Evolutionary conservation across 2,329 filamentous ascomycete genomes (phyloP).

Genomic region (Elsinoe arachidis): DNA sequence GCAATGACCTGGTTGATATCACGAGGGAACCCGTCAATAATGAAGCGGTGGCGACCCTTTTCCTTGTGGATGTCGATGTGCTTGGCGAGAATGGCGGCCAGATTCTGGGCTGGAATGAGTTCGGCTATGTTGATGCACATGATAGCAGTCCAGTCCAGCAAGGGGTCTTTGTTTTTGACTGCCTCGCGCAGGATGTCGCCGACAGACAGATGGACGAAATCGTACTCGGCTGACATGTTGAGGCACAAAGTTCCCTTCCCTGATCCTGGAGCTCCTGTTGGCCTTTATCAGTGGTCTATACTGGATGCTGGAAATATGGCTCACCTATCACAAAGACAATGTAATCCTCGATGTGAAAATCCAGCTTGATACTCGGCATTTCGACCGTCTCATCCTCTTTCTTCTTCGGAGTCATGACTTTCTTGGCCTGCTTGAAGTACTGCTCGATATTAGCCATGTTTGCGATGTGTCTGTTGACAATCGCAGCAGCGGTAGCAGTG

Average conservation of each 20-base stretch:
- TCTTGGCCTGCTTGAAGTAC: not conserved
- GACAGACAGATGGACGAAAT: slow-evolving; percentile 24
- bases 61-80: slow-evolving; percentile 8
- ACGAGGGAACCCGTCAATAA: slow-evolving; percentile 21
- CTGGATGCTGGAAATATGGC: not conserved
- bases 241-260: slow-evolving; percentile 29
- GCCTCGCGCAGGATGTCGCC: slow-evolving; percentile 22
- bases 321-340: slow-evolving; percentile 5
- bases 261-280: slow-evolving; percentile 24
- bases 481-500: not conserved
- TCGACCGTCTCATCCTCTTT: not conserved
- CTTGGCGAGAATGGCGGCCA: slow-evolving; percentile 14
- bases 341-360: not conserved
- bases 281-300: slow-evolving; percentile 5
- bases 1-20: not conserved
- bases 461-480: not conserved
- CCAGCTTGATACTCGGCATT: slow-evolving; percentile 4
- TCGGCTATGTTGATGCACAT: slow-evolving; percentile 7
- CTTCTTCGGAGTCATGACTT: not conserved
- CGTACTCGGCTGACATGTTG: slow-evolving; percentile 17
- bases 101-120: slow-evolving; percentile 12
- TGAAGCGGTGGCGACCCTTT: not conserved
- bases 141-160: not conserved
- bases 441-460: not conserved
- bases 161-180: not conserved